phyloP scores from a whole-genome alignment of 129 eudicot species.

The Flaveria linearis region DNA sequence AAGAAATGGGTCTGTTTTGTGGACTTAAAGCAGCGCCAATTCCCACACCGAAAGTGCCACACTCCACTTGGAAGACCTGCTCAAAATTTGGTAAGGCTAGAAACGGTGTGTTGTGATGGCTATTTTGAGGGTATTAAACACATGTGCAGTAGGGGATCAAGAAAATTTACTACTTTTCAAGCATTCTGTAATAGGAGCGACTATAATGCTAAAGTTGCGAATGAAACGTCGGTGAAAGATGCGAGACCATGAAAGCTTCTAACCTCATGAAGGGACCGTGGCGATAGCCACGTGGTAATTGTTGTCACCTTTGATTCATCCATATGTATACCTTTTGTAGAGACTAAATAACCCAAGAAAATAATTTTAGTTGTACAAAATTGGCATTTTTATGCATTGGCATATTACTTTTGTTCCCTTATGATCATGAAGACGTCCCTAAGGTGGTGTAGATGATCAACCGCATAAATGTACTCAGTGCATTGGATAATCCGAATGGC shows the following conservation, averaged over 20 bases:
- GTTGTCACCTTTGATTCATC: background rate
- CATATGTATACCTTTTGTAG: background rate
- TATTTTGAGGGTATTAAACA: background rate
- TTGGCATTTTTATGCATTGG: constrained; percentile 2
- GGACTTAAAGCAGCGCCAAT: background rate
- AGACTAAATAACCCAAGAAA: constrained; percentile 5
- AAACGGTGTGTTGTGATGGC: background rate
- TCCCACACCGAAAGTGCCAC: background rate
- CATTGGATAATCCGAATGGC: no score
- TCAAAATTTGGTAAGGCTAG: background rate
- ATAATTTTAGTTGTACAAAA: background rate
- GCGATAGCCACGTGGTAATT: background rate
- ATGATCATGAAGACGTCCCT: background rate
- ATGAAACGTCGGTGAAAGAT: background rate
- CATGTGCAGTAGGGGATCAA: background rate
- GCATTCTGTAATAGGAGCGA: no score
- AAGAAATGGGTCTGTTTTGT: background rate
- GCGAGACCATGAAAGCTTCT: background rate
- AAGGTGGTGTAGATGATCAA: background rate
- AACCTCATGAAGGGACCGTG: background rate
- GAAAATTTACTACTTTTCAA: background rate
- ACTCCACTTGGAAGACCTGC: background rate
- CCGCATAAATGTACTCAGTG: no score
- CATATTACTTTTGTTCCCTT: background rate
- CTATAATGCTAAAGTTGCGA: background rate